Base-by-base conservation (phyloP, 1,139 yeast species). In the Debaryomyces psychrophilus region DNA sequence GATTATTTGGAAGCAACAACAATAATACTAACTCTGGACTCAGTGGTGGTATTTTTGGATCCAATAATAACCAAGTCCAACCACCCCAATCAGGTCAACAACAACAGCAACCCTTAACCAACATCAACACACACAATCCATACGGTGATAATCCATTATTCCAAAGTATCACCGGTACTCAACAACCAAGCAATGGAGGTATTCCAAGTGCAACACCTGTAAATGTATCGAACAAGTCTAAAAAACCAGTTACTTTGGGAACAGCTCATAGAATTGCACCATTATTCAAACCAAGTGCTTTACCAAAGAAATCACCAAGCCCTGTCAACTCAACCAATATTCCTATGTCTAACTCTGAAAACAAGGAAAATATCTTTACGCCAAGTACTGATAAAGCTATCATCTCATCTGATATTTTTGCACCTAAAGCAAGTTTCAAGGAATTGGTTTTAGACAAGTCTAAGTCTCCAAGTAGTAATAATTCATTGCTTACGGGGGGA, bases 101-200 rank as follows among this genome's bases (percentile, higher is more conserved):
- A 40, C 65, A 58, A 33, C 69, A 63, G 41, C 69, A 63, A 40
- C 52, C 71, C 49, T 57, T 70, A 59, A 61, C 71, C 35, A 81
- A 79, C 31, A 70, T 82, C 28, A 72, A 75, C 46, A 74, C 78
- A 36, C 83, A 78, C 51, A 87, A 87, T 60, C 93, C 95, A 36
- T 87, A 85, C 61, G 92, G 93, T 2, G 75, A 75, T 52, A 85
- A 83, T 60, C 89, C 89, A 4, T 69, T 84, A 44, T 85, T 81
- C 67, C 73, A 74, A 57, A 68, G 76, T 47, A 68, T 75, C 26
- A 68, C 71, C 12, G 66, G 64, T 41, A 27, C 49, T 12, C 62
- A 50, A 40, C 59, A 53, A 15, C 57, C 47, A 33, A 47, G 41
- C 27, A 39, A 43, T n/a, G 44, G 46, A 11, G 44, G 48, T 14